A percentile compares a stretch with the other conserved stretches of the same genome.
These are phyloP conservation scores for Aegilops speltoides DNA, from an alignment of 176 grass and related monocot species.

Conservation along the genomic window DNA sequence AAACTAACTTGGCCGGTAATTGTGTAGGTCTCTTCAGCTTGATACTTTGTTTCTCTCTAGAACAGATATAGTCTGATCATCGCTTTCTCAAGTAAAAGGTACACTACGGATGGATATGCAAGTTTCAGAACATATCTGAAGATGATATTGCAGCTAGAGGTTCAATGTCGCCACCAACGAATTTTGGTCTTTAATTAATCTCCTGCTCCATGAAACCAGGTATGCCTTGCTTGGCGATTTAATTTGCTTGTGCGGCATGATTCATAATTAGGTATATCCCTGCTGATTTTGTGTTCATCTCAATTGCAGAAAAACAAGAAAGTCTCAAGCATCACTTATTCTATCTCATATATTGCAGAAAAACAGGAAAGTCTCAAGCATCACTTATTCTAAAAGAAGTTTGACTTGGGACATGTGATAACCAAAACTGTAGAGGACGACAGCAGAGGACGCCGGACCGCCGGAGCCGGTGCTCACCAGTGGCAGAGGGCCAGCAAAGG, in stretches of 20 bases:
- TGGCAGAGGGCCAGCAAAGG: no score
- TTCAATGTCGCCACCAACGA: constrained; percentile 35
- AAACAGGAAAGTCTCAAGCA: constrained; percentile 9
- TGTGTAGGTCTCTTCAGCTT: no score
- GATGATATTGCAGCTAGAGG: constrained; percentile 54
- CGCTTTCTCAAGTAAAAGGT: no score
- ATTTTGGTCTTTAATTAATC: constrained; percentile 81
- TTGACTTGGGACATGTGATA: no score
- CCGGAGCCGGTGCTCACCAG: no score
- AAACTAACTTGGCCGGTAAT: no score
- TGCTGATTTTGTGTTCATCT: constrained; percentile 34
- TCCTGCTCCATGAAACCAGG: constrained; percentile 47
- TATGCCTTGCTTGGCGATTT: constrained; percentile 61
- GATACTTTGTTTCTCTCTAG: no score
- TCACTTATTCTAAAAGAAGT: constrained; percentile 18
- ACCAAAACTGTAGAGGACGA: no score
- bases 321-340: constrained; percentile 8
- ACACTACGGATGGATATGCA: no score
- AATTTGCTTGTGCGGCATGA: constrained; percentile 33
- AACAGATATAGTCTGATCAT: no score
- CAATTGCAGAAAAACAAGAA: constrained; percentile 14
- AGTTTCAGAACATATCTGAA: constrained; percentile 39
- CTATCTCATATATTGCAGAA: constrained; percentile 5
- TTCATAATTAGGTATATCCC: constrained; percentile 20
- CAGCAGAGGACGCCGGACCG: no score